These are phyloP conservation scores for Cryptococcus maquisensis DNA, from an alignment of 1,284 basidiomycete genomes.

Conservation along the genomic window DNA sequence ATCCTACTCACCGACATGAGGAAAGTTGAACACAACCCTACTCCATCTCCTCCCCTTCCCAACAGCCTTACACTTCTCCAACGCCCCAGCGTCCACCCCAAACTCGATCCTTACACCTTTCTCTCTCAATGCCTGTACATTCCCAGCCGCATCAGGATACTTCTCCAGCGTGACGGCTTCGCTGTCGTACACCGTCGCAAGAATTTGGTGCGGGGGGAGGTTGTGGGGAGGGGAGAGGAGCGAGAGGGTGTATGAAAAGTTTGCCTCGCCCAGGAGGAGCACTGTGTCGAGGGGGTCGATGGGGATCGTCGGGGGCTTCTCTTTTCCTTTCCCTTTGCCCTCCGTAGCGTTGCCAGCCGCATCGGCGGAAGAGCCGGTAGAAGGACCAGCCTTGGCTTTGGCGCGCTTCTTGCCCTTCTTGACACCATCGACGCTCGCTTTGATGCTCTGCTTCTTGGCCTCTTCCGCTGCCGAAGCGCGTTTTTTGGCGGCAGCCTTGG, in stretches of 20 bases:
- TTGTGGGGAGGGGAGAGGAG: conserved; percentile 58
- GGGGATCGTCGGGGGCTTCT: conserved; percentile 66
- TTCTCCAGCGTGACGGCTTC: conserved; percentile 73
- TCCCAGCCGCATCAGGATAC: conserved; percentile 71
- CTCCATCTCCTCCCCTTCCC: conserved; percentile 59
- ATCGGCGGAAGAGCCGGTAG: neutral
- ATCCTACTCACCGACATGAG: conserved; percentile 74
- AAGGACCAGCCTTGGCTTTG: conserved; percentile 2
- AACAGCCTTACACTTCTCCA: conserved; percentile 56
- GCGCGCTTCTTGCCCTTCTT: conserved; percentile 27
- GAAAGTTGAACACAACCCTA: conserved; percentile 90
- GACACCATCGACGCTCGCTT: conserved; percentile 15
- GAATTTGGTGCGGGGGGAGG: conserved; percentile 65
- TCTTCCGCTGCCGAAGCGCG: conserved; percentile 11
- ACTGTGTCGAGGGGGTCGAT: conserved; percentile 72
- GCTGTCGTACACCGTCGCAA: conserved; percentile 83
- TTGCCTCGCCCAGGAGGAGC: conserved; percentile 86
- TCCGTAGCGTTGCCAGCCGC: neutral
- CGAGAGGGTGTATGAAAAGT: conserved; percentile 86
- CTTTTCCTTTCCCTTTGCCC: conserved; percentile 11
- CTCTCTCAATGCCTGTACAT: conserved; percentile 58
- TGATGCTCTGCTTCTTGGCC: conserved; percentile 10
- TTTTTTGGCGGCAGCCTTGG: conserved; percentile 17
- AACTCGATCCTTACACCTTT: conserved; percentile 73
- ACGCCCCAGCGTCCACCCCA: conserved; percentile 72